Evolutionary conservation across 2,329 filamentous ascomycete species (phyloP).

Genomic region (Aspergillus viridinutans): DNA sequence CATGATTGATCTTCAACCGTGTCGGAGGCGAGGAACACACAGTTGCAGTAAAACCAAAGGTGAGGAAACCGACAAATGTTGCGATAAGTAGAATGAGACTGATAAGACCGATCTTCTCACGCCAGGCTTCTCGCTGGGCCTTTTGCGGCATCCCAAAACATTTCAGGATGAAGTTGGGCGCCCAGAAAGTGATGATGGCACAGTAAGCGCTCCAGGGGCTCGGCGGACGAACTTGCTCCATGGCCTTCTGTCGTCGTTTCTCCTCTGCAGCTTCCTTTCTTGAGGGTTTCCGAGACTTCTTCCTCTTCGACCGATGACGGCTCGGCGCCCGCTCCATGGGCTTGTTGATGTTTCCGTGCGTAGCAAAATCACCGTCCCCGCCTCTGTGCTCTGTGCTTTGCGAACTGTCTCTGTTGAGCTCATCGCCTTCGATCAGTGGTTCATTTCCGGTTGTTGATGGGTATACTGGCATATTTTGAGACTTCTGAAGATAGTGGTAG

Average conservation of each 20-base stretch:
- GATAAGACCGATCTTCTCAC: slow-evolving; percentile 95
- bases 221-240: slow-evolving; percentile 67
- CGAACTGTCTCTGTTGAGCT: slow-evolving; percentile 53
- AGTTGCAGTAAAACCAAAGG: slow-evolving; percentile 87
- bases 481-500: slow-evolving; percentile 93
- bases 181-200: slow-evolving; percentile 90
- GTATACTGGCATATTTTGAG: slow-evolving; percentile 82
- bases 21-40: slow-evolving; percentile 73
- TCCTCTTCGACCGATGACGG: slow-evolving; percentile 42
- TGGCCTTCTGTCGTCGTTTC: slow-evolving; percentile 54
- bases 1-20: slow-evolving; percentile 77
- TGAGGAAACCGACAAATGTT: slow-evolving; percentile 86
- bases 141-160: slow-evolving; percentile 83
- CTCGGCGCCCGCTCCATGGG: slow-evolving; percentile 42
- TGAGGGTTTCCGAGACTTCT: slow-evolving; percentile 60
- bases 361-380: slow-evolving; percentile 32
- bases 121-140: slow-evolving; percentile 87
- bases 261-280: slow-evolving; percentile 58
- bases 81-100: slow-evolving; percentile 89
- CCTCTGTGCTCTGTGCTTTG: slow-evolving; percentile 58
- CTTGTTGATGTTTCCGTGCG: slow-evolving; percentile 33
- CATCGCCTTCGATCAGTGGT: slow-evolving; percentile 70
- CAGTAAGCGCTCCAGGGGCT: slow-evolving; percentile 96
- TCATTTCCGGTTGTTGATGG: slow-evolving; percentile 93
- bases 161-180: slow-evolving; percentile 74